Conservation (phyloP, 192 early-diverging fungal species). For the Entomortierella parvispora region DNA sequence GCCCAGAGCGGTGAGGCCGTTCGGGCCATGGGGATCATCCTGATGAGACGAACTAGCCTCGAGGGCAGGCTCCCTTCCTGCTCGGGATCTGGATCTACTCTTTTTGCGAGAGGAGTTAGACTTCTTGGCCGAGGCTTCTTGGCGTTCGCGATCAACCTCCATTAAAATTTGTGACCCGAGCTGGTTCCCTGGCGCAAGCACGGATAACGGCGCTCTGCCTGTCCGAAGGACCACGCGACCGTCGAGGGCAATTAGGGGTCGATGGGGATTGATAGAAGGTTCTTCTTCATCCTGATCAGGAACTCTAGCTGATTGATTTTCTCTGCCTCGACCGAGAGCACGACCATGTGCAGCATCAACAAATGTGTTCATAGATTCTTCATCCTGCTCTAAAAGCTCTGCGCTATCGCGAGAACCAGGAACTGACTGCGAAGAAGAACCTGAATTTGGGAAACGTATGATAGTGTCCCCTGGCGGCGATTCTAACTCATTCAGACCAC, state of each 20-base stretch:
- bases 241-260: slow-evolving; percentile 8
- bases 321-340: neutral
- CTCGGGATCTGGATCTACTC: slow-evolving; percentile 24
- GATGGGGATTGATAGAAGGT: neutral
- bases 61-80: slow-evolving; percentile 19
- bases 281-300: slow-evolving; percentile 27
- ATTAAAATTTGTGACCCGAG: slow-evolving; percentile 40
- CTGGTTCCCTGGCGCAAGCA: slow-evolving; percentile 18
- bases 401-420: neutral
- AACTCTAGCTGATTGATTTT: neutral
- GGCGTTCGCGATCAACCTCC: slow-evolving; percentile 34
- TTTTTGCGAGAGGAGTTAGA: neutral
- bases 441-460: neutral
- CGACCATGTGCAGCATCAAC: too few relatives aligned
- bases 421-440: slow-evolving; percentile 6
- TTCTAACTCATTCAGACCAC: slow-evolving; percentile 30
- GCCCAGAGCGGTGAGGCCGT: slow-evolving; percentile 17
- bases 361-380: slow-evolving; percentile 6
- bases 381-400: slow-evolving; percentile 4
- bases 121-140: neutral
- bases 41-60: neutral
- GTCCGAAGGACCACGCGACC: slow-evolving; percentile 15
- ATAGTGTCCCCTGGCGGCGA: neutral
- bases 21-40: neutral
- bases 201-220: slow-evolving; percentile 26